phyloP scores from a whole-genome alignment of 768 basidiomycete species.

The Auricularia auricula-judae region DNA sequence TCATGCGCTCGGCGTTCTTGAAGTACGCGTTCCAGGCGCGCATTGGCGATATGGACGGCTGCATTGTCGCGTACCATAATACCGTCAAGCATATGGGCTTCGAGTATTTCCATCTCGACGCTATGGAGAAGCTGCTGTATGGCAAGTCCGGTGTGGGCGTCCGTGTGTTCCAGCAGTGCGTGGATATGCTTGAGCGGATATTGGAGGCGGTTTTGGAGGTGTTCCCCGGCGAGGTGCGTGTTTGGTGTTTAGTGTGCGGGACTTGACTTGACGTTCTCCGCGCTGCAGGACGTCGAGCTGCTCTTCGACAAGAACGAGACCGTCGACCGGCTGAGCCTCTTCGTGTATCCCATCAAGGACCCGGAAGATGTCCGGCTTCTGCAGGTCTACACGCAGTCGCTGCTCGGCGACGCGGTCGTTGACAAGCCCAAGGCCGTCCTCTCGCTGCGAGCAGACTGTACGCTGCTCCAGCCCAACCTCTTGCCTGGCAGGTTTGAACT shows the following conservation, averaged over 20 bases:
- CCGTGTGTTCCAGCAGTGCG: constrained; percentile 63
- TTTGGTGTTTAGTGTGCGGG: too few relatives aligned
- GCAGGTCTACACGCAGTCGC: neutral
- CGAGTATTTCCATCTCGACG: constrained; percentile 77
- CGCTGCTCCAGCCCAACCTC: neutral
- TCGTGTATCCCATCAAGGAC: neutral
- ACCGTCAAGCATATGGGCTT: constrained; percentile 84
- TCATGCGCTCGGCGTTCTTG: constrained; percentile 86
- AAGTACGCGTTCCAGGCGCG: constrained; percentile 96
- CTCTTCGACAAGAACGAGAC: neutral
- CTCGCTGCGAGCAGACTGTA: neutral
- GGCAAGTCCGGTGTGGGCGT: constrained; percentile 54
- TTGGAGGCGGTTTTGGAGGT: constrained; percentile 42
- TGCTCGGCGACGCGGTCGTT: neutral
- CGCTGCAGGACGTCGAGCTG: neutral
- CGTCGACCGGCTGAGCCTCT: neutral
- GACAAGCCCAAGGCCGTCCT: neutral
- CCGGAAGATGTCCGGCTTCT: neutral
- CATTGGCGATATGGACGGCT: constrained; percentile 95
- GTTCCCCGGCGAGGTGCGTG: constrained; percentile 57
- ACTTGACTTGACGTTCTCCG: too few relatives aligned
- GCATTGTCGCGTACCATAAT: constrained; percentile 82
- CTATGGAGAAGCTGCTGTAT: constrained; percentile 79
- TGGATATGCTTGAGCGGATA: constrained; percentile 59
- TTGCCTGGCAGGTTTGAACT: neutral